These are phyloP conservation scores for Tolypocladium sp. DNA, from an alignment of 2,329 filamentous ascomycete genomes.

Conservation along the genomic window DNA sequence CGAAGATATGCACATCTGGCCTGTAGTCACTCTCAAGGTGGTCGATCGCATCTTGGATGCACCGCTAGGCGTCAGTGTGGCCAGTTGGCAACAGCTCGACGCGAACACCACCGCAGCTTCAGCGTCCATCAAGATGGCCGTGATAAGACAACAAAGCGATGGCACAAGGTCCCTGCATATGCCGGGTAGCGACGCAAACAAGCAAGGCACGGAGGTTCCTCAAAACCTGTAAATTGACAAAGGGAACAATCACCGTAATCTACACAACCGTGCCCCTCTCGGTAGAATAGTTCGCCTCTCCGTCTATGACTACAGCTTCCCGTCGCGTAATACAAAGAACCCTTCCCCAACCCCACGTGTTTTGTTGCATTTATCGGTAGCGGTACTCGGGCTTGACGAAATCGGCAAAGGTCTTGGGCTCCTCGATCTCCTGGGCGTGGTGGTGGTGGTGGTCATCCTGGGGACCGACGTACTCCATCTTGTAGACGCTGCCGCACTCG, in stretches of 20 bases:
- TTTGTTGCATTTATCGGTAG: conserved; percentile 42
- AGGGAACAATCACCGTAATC: conserved; percentile 28
- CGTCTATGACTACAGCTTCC: conserved; percentile 12
- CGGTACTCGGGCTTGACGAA: conserved; percentile 92
- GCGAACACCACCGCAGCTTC: not conserved
- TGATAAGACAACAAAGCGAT: not conserved
- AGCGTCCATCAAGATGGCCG: not conserved
- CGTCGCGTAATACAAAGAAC: conserved; percentile 14
- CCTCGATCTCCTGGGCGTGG: conserved; percentile 57
- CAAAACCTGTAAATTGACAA: conserved; percentile 25
- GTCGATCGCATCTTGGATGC: not conserved
- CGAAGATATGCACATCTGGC: not conserved
- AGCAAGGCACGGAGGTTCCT: conserved; percentile 13
- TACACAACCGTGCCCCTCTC: conserved; percentile 23
- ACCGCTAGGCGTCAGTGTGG: not conserved
- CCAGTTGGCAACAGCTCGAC: not conserved
- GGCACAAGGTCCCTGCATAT: not conserved
- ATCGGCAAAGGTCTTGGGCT: conserved; percentile 95
- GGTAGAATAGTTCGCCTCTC: conserved; percentile 10
- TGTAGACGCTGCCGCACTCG: conserved; percentile 93
- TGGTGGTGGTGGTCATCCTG: conserved; percentile 61
- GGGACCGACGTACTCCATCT: conserved; percentile 94
- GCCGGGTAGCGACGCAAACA: not conserved
- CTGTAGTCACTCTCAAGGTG: not conserved
- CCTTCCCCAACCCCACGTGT: conserved; percentile 2